Evolutionary conservation across 257 asterid genomes (phyloP).

Genomic region (Cinchona pubescens): DNA sequence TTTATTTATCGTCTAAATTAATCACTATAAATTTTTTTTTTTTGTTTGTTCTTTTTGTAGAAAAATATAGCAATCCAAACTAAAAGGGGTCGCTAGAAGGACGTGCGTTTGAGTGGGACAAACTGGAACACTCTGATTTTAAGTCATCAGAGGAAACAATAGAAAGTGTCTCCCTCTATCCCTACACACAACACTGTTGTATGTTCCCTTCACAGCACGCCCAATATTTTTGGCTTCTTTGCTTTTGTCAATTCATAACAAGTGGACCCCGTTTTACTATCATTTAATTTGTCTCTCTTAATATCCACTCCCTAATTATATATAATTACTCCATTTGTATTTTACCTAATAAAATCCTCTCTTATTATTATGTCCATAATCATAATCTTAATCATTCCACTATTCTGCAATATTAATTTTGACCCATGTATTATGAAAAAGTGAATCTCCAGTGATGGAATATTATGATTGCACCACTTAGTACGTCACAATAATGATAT

Average conservation of each 20-base stretch:
- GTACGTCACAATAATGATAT: neutral
- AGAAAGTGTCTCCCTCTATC: conserved; percentile 16
- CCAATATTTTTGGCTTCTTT: neutral
- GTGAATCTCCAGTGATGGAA: neutral
- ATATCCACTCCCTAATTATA: neutral
- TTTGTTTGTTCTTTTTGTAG: too few relatives aligned
- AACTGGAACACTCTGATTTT: too few relatives aligned
- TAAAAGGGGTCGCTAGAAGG: too few relatives aligned
- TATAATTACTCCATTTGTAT: neutral
- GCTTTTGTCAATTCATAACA: neutral
- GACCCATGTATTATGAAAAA: neutral
- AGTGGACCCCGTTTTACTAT: conserved; percentile 1
- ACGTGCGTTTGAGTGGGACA: neutral
- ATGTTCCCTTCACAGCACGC: conserved; percentile 23
- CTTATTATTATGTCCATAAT: conserved; percentile 9
- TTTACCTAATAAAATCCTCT: neutral
- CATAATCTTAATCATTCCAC: conserved; percentile 20
- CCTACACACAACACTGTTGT: conserved; percentile 23
- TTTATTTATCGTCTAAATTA: too few relatives aligned
- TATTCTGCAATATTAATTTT: conserved; percentile 12
- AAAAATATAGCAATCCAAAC: neutral
- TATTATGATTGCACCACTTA: conserved; percentile 8
- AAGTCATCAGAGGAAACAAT: conserved; percentile 15
- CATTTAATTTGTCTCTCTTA: neutral
- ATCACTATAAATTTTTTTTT: too few relatives aligned